A percentile compares a stretch with the other conserved stretches of the same genome.
phyloP scores from a whole-genome alignment of 345 rosid genomes.

The Geranium rotundifolium region DNA sequence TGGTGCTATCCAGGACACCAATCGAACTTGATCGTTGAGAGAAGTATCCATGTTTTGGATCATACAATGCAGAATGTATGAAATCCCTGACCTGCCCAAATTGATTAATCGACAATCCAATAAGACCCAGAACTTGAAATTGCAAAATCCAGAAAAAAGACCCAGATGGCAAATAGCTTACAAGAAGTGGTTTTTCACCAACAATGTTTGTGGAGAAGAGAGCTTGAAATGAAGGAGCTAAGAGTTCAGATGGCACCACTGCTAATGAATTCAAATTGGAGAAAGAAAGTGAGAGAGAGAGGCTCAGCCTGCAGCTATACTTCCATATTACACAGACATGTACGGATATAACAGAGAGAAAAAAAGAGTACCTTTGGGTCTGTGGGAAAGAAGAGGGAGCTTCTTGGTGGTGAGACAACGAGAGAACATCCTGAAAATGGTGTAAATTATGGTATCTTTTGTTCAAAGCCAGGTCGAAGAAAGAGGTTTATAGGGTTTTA shows the following conservation, averaged over 20 bases:
- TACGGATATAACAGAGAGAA: background rate
- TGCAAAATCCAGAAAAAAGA: background rate
- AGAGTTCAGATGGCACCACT: slow-evolving; percentile 23
- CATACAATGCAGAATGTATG: slow-evolving; percentile 61
- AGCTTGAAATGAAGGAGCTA: slow-evolving; percentile 23
- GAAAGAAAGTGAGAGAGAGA: background rate
- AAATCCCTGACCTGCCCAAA: slow-evolving; percentile 69
- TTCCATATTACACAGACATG: background rate
- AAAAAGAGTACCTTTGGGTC: slow-evolving; percentile 13
- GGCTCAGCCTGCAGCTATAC: slow-evolving; percentile 7
- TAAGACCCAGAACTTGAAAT: background rate
- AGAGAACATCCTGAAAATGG: slow-evolving; percentile 14
- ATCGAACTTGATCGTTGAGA: slow-evolving; percentile 65
- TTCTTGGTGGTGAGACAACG: slow-evolving; percentile 10
- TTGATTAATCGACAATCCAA: background rate
- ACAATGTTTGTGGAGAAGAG: slow-evolving; percentile 51
- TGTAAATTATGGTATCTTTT: too few species aligned
- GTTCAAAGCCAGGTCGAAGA: too few species aligned
- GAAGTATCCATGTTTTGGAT: slow-evolving; percentile 79
- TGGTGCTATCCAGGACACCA: slow-evolving; percentile 72
- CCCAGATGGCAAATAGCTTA: slow-evolving; percentile 16
- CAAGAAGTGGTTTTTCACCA: slow-evolving; percentile 64
- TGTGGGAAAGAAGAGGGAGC: slow-evolving; percentile 13
- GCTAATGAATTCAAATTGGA: slow-evolving; percentile 10
- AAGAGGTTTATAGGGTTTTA: too few species aligned